These are phyloP conservation scores for Phytophthora sp. DNA, from an alignment of 352 stramenopile genomes.

Conservation along the genomic window DNA sequence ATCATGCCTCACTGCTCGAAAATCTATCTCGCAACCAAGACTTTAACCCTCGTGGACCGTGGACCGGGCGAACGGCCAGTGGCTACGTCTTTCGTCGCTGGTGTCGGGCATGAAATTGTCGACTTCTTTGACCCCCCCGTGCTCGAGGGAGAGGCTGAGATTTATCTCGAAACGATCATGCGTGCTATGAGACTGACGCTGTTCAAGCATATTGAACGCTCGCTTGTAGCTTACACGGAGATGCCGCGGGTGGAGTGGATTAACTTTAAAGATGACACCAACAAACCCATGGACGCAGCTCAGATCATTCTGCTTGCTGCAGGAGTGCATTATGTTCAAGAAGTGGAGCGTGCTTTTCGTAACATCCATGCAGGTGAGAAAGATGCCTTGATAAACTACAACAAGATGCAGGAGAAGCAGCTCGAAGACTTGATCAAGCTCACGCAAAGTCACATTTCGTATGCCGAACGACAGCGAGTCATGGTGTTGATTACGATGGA, in stretches of 20 bases:
- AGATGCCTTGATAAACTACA: constrained; percentile 92
- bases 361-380: constrained; percentile 79
- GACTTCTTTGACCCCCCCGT: constrained; percentile 92
- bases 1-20: constrained; percentile 97
- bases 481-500: constrained; percentile 98
- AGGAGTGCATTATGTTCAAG: constrained; percentile 93
- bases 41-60: constrained; percentile 81
- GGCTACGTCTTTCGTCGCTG: constrained; percentile 93
- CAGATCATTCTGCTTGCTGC: constrained; percentile 95
- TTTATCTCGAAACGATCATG: constrained; percentile 97
- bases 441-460: constrained; percentile 92
- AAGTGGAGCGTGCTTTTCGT: constrained; percentile 90
- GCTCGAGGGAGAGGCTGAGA: constrained; percentile 96
- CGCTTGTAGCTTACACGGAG: constrained; percentile 89
- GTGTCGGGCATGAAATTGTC: constrained; percentile 94
- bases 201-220: constrained; percentile 94
- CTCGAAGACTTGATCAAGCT: constrained; percentile 94
- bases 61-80: constrained; percentile 68
- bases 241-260: constrained; percentile 96
- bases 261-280: constrained; percentile 92
- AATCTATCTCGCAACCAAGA: constrained; percentile 96
- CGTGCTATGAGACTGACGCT: constrained; percentile 94
- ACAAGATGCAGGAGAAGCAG: constrained; percentile 92
- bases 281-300: constrained; percentile 92
- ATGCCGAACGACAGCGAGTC: constrained; percentile 92